These are phyloP conservation scores for Alopecurus myosuroides DNA, from an alignment of 176 grass and related monocot genomes.

Conservation along the genomic window DNA sequence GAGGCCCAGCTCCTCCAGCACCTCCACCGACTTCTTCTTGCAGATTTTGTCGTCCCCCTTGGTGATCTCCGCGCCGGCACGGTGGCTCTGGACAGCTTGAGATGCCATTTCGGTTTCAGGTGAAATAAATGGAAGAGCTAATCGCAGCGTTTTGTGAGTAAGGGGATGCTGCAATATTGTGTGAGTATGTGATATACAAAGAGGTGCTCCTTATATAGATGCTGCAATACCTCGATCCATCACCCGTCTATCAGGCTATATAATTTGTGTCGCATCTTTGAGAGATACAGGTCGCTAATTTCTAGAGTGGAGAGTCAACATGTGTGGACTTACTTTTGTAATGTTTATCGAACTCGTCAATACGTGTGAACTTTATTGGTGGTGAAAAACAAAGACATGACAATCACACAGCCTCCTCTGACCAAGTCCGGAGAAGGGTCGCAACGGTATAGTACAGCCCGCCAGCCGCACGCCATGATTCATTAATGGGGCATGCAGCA, in stretches of 20 bases:
- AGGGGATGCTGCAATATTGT: neutral
- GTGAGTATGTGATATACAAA: neutral
- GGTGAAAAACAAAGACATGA: neutral
- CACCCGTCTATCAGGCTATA: neutral
- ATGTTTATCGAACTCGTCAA: neutral
- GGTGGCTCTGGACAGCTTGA: no score
- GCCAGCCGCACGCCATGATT: neutral
- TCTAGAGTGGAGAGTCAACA: neutral
- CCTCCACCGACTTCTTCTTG: constrained; percentile 15
- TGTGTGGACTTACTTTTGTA: neutral
- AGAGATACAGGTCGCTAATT: neutral
- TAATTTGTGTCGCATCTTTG: neutral
- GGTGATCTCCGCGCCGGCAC: no score
- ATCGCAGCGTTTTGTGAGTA: neutral
- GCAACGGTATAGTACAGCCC: neutral
- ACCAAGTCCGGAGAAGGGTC: neutral
- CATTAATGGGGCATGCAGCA: neutral
- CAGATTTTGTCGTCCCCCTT: neutral
- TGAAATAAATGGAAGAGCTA: neutral
- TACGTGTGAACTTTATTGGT: neutral
- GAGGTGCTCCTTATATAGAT: neutral
- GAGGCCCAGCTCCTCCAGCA: constrained; percentile 25
- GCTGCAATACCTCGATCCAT: neutral
- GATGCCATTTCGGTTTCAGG: neutral
- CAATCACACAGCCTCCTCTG: neutral